Base-by-base conservation (phyloP, 2,329 filamentous ascomycete species). In the Beauveria caledonica region DNA sequence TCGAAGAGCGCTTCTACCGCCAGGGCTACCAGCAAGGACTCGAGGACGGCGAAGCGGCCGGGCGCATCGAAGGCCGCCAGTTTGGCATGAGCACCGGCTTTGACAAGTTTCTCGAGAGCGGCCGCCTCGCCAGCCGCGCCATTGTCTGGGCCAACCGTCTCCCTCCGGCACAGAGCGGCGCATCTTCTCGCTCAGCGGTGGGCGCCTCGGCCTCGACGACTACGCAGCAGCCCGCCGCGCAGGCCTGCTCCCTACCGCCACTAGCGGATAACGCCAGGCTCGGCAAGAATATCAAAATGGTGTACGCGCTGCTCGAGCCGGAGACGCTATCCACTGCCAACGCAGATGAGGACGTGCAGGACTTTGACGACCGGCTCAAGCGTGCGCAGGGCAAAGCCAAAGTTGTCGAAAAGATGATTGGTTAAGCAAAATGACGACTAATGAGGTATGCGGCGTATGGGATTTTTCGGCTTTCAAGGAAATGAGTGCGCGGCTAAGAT, bases 61-160 rank as follows among this genome's bases (percentile, higher is more conserved):
- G 94, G 44, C 86, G 87, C 61, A 85, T 90, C 64, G 94, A 99
- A 79, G 94, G 94, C 63, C 89, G 92, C 56, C 84, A 91, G 21
- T 91, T 97, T 70, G 94, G 93, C 0, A 84, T 97, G 46, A 89
- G 95, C 71, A 94, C 92, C 65, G 93, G 92, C 0, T 97, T 94
- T 67, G 90, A 96, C 68, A 97, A 96, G 75, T 97, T 95, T 69
- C 71, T 89, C 46, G 87, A 91, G 63, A 83, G 91, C 72, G 93
- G 93, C 2, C 81, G 82, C 62, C 74, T 97, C 36, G 87, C 93
- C 67, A 90, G 91, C 49, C 87, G 86, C 68, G 86, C 90, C 15
- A 76, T 89, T 25, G 80, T 97, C n/a, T 97, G 93, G 92, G 86
- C 86, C 13, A 88, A 89, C 62, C 81, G 92, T 58, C 73, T 92